phyloP scores from a whole-genome alignment of 805 yeast genomes.

The Lipomyces sp. region DNA sequence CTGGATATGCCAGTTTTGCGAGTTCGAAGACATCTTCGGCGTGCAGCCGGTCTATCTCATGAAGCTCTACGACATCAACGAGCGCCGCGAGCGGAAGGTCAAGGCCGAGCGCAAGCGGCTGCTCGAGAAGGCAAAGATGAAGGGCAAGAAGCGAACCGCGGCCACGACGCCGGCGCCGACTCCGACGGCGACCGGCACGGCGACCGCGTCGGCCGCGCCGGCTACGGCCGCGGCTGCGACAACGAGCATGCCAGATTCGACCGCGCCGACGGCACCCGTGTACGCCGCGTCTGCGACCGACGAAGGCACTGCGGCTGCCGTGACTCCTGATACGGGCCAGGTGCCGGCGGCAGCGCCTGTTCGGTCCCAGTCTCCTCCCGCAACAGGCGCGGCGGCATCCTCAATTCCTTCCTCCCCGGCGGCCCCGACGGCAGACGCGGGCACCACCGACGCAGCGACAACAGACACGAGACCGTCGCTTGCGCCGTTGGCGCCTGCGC shows the following conservation, averaged over 20 bases:
- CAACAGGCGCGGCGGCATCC: no score
- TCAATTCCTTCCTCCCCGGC: no score
- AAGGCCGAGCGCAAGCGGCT: slow-evolving; percentile 25
- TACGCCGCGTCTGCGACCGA: no score
- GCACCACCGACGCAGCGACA: not conserved
- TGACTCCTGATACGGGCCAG: no score
- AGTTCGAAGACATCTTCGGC: slow-evolving; percentile 30
- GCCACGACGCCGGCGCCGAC: not conserved
- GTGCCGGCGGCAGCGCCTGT: no score
- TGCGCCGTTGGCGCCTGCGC: not conserved
- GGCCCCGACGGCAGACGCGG: no score
- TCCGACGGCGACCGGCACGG: not conserved
- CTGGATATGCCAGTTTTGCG: slow-evolving; percentile 33
- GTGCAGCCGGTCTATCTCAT: slow-evolving; percentile 25
- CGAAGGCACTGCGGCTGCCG: no score
- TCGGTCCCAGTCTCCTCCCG: no score
- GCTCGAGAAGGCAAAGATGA: slow-evolving; percentile 28
- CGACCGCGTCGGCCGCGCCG: not conserved
- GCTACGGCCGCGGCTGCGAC: not conserved
- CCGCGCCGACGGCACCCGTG: no score
- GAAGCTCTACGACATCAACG: slow-evolving; percentile 23
- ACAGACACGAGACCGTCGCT: not conserved
- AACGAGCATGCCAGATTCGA: not conserved
- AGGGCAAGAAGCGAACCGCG: slow-evolving; percentile 21
- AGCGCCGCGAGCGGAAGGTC: slow-evolving; percentile 21